Conservation (phyloP, 495 filamentous ascomycete genomes). For the Penicillium chermesinum region DNA sequence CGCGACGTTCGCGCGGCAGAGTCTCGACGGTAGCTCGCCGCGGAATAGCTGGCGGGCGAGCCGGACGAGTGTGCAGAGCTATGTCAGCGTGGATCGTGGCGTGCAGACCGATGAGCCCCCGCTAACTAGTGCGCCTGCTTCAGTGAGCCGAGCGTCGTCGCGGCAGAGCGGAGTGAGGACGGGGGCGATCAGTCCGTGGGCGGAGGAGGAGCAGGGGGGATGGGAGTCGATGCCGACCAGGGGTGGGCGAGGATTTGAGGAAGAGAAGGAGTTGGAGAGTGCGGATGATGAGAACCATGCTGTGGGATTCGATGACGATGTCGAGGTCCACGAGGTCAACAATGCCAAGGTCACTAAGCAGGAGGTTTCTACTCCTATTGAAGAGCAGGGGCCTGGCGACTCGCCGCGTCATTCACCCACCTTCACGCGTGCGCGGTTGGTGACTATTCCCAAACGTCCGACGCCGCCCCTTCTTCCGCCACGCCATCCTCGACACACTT, state of each 20-base stretch:
- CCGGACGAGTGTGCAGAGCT: slow-evolving; percentile 61
- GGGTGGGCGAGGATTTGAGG: slow-evolving; percentile 9
- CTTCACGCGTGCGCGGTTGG: slow-evolving; percentile 58
- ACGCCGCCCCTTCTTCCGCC: slow-evolving; percentile 63
- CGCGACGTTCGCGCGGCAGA: slow-evolving; percentile 59
- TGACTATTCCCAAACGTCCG: slow-evolving; percentile 67
- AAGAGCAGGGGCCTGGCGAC: slow-evolving; percentile 26
- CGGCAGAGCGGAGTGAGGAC: slow-evolving; percentile 24
- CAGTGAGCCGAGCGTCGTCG: slow-evolving; percentile 42
- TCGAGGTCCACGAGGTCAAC: slow-evolving; percentile 40
- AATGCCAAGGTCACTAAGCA: slow-evolving; percentile 43
- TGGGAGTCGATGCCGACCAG: slow-evolving; percentile 37
- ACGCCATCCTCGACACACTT: slow-evolving; percentile 50
- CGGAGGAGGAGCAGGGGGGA: slow-evolving; percentile 14
- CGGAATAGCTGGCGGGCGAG: slow-evolving; percentile 61
- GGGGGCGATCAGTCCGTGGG: slow-evolving; percentile 38
- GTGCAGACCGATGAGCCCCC: slow-evolving; percentile 54
- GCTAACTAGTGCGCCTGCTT: slow-evolving; percentile 40
- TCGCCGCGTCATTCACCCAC: slow-evolving; percentile 42
- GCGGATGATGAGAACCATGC: slow-evolving; percentile 6
- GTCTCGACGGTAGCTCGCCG: slow-evolving; percentile 52
- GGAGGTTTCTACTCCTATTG: slow-evolving; percentile 46
- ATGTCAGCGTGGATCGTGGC: slow-evolving; percentile 55
- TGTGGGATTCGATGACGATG: slow-evolving; percentile 28
- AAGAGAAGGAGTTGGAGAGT: neutral